A percentile compares a stretch with the other conserved stretches of the same genome.
These are phyloP conservation scores for Metroxylon sagu DNA, from an alignment of 176 grass and related monocot genomes.

Conservation along the genomic window DNA sequence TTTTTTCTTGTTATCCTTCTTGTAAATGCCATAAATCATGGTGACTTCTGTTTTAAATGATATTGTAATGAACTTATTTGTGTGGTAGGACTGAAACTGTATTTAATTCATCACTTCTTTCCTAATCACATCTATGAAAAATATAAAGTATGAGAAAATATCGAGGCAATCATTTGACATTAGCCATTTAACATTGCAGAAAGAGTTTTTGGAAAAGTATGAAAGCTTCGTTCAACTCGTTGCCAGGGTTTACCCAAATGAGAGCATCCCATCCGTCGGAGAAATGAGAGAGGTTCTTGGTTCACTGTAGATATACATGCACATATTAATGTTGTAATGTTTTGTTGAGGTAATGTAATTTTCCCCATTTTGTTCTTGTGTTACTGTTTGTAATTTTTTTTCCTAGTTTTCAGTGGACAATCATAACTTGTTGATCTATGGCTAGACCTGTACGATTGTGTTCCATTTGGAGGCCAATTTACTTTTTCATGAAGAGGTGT, in stretches of 20 bases:
- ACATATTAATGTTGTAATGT: slow-evolving; percentile 21
- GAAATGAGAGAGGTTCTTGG: slow-evolving; percentile 57
- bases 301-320: slow-evolving; percentile 30
- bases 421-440: too few relatives aligned
- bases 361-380: slow-evolving; percentile 14
- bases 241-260: slow-evolving; percentile 64
- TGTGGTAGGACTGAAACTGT: too few relatives aligned
- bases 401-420: too few relatives aligned
- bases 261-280: slow-evolving; percentile 51
- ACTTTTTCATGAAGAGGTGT: too few relatives aligned
- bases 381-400: neutral
- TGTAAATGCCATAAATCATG: too few relatives aligned
- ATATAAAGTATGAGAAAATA: too few relatives aligned
- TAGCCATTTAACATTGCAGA: slow-evolving; percentile 38
- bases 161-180: neutral
- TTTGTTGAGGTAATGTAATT: slow-evolving; percentile 15
- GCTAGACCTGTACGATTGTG: too few relatives aligned
- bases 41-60: too few relatives aligned
- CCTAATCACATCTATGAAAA: neutral
- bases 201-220: slow-evolving; percentile 83
- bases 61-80: too few relatives aligned
- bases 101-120: too few relatives aligned
- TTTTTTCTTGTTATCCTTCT: too few relatives aligned
- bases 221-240: slow-evolving; percentile 86
- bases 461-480: too few relatives aligned